phyloP scores from a whole-genome alignment of 345 rosid species.

The Citrus unshiu region DNA sequence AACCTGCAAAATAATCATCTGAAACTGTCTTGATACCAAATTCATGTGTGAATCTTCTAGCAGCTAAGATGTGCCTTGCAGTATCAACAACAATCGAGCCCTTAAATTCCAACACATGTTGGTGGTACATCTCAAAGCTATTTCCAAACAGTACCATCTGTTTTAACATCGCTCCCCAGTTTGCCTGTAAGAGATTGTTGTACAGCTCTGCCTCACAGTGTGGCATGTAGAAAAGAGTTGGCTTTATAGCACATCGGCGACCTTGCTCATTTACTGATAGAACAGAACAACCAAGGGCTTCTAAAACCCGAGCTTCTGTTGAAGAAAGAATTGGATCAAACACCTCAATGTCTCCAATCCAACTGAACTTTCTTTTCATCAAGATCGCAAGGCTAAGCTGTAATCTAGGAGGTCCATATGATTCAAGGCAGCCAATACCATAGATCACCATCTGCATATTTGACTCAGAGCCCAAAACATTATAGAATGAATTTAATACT shows the following conservation, averaged over 20 bases:
- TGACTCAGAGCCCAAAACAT: slow-evolving; percentile 54
- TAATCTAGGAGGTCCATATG: slow-evolving; percentile 65
- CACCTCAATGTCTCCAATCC: slow-evolving; percentile 70
- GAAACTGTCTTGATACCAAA: slow-evolving; percentile 42
- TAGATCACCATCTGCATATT: slow-evolving; percentile 65
- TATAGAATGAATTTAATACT: slow-evolving; percentile 31
- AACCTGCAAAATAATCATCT: slow-evolving; percentile 72
- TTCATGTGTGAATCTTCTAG: slow-evolving; percentile 41
- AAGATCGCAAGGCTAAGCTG: slow-evolving; percentile 75
- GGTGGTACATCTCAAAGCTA: slow-evolving; percentile 63
- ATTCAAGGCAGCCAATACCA: slow-evolving; percentile 87
- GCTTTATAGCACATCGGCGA: slow-evolving; percentile 54
- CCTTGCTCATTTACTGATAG: slow-evolving; percentile 75
- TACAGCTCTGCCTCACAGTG: slow-evolving; percentile 84
- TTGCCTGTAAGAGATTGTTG: slow-evolving; percentile 62
- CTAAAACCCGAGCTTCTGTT: slow-evolving; percentile 57
- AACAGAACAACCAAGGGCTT: slow-evolving; percentile 66
- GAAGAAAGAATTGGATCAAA: slow-evolving; percentile 82
- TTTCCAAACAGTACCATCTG: slow-evolving; percentile 64
- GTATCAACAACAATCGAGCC: slow-evolving; percentile 36
- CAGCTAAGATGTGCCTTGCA: slow-evolving; percentile 45
- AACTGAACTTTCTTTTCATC: slow-evolving; percentile 65
- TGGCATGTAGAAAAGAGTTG: slow-evolving; percentile 85
- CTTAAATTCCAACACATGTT: slow-evolving; percentile 38
- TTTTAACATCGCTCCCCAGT: slow-evolving; percentile 59